These are phyloP conservation scores for Dendrobium catenatum DNA, from an alignment of 106 monocot species.

Conservation along the genomic window DNA sequence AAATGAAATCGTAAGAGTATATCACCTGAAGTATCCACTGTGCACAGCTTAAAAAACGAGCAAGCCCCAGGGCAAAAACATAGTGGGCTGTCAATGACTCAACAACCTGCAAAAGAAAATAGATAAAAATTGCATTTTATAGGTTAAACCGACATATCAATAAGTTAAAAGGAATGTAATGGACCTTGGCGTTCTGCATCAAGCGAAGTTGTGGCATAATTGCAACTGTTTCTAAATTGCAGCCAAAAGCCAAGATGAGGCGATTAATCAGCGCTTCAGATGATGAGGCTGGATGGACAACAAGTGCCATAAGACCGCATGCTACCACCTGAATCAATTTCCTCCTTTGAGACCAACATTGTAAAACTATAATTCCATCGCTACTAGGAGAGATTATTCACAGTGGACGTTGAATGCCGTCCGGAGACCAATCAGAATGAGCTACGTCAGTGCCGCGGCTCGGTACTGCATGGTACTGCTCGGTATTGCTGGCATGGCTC, in stretches of 20 bases:
- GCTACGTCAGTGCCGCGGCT: too few species aligned
- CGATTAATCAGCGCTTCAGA: neutral
- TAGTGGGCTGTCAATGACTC: constrained; percentile 9
- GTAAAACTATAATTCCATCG: neutral
- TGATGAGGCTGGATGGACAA: neutral
- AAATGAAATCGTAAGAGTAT: neutral
- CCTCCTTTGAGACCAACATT: neutral
- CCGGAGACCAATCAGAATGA: too few species aligned
- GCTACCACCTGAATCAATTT: constrained; percentile 5
- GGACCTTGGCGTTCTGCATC: constrained; percentile 11
- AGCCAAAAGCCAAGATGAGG: neutral
- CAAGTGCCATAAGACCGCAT: neutral
- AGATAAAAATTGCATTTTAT: neutral
- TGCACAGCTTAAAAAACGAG: constrained; percentile 9
- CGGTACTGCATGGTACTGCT: too few species aligned
- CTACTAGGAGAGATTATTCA: neutral
- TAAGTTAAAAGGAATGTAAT: neutral
- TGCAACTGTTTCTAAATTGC: constrained; percentile 4
- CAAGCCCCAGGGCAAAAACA: neutral
- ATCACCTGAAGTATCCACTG: constrained; percentile 9
- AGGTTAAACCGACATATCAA: neutral
- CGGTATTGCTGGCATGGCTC: too few species aligned
- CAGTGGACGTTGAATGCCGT: too few species aligned
- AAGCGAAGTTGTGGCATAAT: constrained; percentile 3
- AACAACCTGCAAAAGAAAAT: constrained; percentile 5